Base-by-base conservation (phyloP, 352 stramenopile genomes). In the Phytophthora multivora region DNA sequence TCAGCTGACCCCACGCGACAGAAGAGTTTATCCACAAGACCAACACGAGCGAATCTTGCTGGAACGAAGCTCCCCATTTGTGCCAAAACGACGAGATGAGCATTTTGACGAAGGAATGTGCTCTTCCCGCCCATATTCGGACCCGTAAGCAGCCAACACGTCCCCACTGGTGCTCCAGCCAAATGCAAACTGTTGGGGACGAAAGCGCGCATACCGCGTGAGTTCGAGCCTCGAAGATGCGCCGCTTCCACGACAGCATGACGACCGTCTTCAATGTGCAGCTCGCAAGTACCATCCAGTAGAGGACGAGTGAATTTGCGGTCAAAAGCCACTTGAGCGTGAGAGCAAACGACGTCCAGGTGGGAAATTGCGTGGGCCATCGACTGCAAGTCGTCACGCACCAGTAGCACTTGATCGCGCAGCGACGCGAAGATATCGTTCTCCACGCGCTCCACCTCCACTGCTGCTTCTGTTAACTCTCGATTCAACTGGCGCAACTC, bases 81-180 rank as follows among this genome's bases (percentile, higher is more conserved):
- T 11, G 88, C 86, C 9, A 97, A 58, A 4, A 96, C 53, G 8
- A 93, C 81, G 12, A 90, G 47, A 36, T 95, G 87, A 1, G 87
- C 87, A 18, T 75, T 92, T 59, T 93, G 84, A 1, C 87, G 82
- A 13, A 96, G 60, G 35, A 93, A 94, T 0, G 89, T 97, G 60
- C 75, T 91, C 56, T 97, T 97, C 10, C 89, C 89, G 12, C 88
- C 89, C 88, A 96, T 95, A 47, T 97, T 97, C 1, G 88, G 87
- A 1, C 89, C 89, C 0, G 88, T 96, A n/a, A 96, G 61, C 26
- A 96, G 58, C 84, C 85, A 94, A 54, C 81, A 91, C 8, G 73
- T 75, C 0, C 69, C 77, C 1, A 58, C 39, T 18, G 62, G 59
- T 1, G 30, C 52, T 28, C 57, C 49, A 21, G 55, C 66, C 4